Conservation (phyloP, 2,329 filamentous ascomycete species). For the Scedosporium apiospermum region DNA sequence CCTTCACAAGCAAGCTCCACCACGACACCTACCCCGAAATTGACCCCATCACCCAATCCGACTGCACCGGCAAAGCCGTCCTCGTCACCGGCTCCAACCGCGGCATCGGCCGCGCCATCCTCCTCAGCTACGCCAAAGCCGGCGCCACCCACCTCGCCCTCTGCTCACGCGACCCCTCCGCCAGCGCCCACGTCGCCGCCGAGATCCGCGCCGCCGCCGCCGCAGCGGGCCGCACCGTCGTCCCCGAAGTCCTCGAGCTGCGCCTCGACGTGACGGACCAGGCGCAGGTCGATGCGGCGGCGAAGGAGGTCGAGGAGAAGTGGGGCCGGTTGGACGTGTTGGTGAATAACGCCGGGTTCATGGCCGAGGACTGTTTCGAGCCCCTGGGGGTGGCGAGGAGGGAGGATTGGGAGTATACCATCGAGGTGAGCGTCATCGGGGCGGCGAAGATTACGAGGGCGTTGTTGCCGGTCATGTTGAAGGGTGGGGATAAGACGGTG, state of each 20-base stretch:
- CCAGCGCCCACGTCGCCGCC: conserved; percentile 16
- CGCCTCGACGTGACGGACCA: conserved; percentile 26
- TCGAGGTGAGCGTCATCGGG: conserved; percentile 42
- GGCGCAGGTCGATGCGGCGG: conserved; percentile 21
- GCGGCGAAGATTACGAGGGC: conserved; percentile 32
- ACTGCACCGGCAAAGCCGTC: conserved; percentile 27
- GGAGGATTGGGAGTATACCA: conserved; percentile 34
- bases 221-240: conserved; percentile 16
- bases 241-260: conserved; percentile 27
- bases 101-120: conserved; percentile 43
- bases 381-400: conserved; percentile 23
- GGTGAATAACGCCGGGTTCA: conserved; percentile 33
- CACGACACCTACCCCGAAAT: conserved; percentile 46
- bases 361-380: conserved; percentile 17
- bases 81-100: conserved; percentile 47
- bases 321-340: conserved; percentile 30
- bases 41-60: conserved; percentile 22
- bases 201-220: conserved; percentile 24
- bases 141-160: conserved; percentile 42
- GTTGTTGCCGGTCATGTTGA: conserved; percentile 37
- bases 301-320: conserved; percentile 13
- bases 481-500: conserved; percentile 25
- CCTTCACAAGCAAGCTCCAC: conserved; percentile 23
- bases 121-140: conserved; percentile 45
- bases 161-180: conserved; percentile 35